These are phyloP conservation scores for Leucaena leucocephala DNA, from an alignment of 306 rosid genomes.

Conservation along the genomic window DNA sequence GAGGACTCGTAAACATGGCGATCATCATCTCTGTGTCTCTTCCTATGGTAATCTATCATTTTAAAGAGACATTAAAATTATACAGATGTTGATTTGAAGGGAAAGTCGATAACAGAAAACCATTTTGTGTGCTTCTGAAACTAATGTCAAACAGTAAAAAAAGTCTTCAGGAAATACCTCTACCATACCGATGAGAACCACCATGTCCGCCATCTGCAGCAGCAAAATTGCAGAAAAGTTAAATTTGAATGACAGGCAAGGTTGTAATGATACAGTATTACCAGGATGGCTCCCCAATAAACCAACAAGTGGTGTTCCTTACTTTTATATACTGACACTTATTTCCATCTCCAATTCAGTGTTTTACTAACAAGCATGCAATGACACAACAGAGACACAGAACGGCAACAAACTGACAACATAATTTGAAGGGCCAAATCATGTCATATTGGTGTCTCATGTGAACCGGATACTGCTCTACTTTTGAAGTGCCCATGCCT, in stretches of 20 bases:
- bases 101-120: constrained; percentile 25
- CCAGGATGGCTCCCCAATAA: constrained; percentile 12
- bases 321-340: not conserved
- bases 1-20: constrained; percentile 64
- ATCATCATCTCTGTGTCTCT: constrained; percentile 86
- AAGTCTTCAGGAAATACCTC: constrained; percentile 57
- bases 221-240: constrained; percentile 30
- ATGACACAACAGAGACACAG: not conserved
- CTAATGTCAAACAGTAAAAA: constrained; percentile 18
- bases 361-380: not conserved
- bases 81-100: constrained; percentile 9
- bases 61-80: constrained; percentile 24
- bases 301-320: not conserved
- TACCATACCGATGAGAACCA: constrained; percentile 68
- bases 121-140: constrained; percentile 15
- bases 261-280: constrained; percentile 23
- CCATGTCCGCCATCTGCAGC: constrained; percentile 87
- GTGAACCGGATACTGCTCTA: not conserved
- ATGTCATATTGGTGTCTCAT: not conserved
- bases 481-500: not conserved
- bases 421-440: not conserved
- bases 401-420: not conserved
- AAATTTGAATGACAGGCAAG: constrained; percentile 17
- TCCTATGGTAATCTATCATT: constrained; percentile 64
- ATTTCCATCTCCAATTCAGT: constrained; percentile 22